Evolutionary conservation across 164 flowering plant species (phyloP), one percentile per base, ranked within the genome.

Genomic region (Chimonanthus salicifolius): DNA sequence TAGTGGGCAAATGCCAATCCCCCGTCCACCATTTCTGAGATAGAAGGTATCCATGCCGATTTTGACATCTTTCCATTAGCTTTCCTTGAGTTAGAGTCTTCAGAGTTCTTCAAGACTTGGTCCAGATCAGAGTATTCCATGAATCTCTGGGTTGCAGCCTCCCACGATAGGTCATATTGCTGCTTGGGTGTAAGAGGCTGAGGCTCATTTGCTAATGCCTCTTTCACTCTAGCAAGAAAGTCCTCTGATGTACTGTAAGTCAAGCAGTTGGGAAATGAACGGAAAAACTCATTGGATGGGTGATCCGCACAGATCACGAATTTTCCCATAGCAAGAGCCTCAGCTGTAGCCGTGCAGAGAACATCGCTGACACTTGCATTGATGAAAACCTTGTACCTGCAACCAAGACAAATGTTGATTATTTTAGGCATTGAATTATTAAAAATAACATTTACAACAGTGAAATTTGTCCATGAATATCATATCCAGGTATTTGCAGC

Each of bases 321-420:
- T 80, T 96, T 96, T 16, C 99, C 99, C 99, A 96, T 96, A 50
- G 99, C 99, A 71, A 96, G 98, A 43, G 99, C 99, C 82, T 96
- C 99, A 5, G 99, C 99, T 64, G 99, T 96, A 9, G 98, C 99
- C 0, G 99, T 96, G 79, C 84, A 82, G 66, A 82, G 80, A 20
- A 82, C 84, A 66, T 82, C 84, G 20, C 99, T 96, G 3, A 94
- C 90, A 78, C 99, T 93, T 10, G 99, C 97, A 78, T 96, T 96
- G 83, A 96, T 87, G 86, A 96, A 96, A 64, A 96, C 91, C 79
- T 96, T 96, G 88, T 96, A 96, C 77, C 99, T 96, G 84, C 77
- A 79, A 71, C 73, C 58, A 60, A 64, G 20, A 21, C 2, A 71
- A 47, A 20, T 46, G 54, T 4, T 47, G 60, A 33, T 21, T 72